A percentile compares a stretch with the other conserved stretches of the same genome.
phyloP scores from a whole-genome alignment of 164 flowering plant genomes.

The Akebia trifoliata region DNA sequence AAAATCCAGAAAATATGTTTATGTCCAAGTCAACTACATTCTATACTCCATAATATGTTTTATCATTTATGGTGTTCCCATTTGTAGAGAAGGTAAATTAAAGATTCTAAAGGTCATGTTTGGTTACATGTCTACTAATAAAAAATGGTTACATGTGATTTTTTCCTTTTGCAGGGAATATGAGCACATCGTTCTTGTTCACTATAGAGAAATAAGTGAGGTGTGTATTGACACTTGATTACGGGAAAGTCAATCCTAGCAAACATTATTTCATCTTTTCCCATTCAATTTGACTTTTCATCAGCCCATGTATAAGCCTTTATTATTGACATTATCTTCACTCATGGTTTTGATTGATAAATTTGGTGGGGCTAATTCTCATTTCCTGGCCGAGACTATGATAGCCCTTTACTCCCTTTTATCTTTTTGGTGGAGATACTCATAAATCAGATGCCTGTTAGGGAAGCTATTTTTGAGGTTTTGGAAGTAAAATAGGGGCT shows the following conservation, averaged over 20 bases:
- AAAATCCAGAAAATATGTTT: no score
- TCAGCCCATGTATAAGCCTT: not conserved
- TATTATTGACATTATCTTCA: not conserved
- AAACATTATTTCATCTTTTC: not conserved
- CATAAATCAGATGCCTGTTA: no score
- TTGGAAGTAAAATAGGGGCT: no score
- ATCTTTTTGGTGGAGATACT: not conserved
- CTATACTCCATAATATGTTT: no score
- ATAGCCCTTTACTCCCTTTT: no score
- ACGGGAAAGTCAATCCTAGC: not conserved
- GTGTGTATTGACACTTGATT: constrained; percentile 28
- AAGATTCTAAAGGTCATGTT: not conserved
- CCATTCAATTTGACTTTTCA: not conserved
- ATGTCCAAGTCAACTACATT: no score
- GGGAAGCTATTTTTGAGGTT: no score
- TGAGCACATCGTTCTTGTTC: constrained; percentile 93
- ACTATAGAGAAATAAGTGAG: constrained; percentile 77
- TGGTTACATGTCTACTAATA: no score
- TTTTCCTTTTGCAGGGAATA: constrained; percentile 53
- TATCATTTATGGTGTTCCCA: not conserved
- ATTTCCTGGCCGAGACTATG: not conserved
- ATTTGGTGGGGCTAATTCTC: not conserved
- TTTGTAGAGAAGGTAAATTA: not conserved
- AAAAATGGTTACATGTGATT: not conserved
- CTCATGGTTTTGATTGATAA: not conserved